Evolutionary conservation across 345 rosid species (phyloP).

Genomic region (Garcia nutans): DNA sequence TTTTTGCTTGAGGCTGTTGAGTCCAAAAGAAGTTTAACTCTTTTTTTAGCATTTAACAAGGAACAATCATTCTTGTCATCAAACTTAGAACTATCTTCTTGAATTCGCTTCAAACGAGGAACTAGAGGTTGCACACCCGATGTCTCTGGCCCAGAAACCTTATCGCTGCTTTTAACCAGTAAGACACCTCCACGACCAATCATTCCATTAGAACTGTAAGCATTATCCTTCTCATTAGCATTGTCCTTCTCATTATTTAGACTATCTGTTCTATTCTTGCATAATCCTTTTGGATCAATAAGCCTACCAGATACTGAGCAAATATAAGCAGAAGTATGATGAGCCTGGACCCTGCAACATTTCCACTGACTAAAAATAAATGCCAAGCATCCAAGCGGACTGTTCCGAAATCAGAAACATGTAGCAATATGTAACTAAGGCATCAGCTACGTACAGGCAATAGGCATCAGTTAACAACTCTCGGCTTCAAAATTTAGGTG

Average conservation of each 20-base stretch:
- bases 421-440: no score
- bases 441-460: no score
- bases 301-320: slow-evolving; percentile 28
- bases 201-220: slow-evolving; percentile 21
- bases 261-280: slow-evolving; percentile 20
- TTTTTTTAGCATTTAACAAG: slow-evolving; percentile 48
- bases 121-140: slow-evolving; percentile 57
- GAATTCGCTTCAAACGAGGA: slow-evolving; percentile 67
- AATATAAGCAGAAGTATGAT: slow-evolving; percentile 19
- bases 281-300: slow-evolving; percentile 14
- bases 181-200: slow-evolving; percentile 22
- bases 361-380: not conserved
- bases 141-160: slow-evolving; percentile 67
- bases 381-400: not conserved
- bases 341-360: slow-evolving; percentile 42
- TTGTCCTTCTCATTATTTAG: slow-evolving; percentile 30
- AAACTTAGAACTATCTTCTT: slow-evolving; percentile 41
- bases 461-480: no score
- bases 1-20: slow-evolving; percentile 37
- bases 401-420: not conserved
- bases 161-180: slow-evolving; percentile 30
- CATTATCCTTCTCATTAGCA: slow-evolving; percentile 30
- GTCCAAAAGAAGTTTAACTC: slow-evolving; percentile 51
- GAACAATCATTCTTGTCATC: slow-evolving; percentile 33
- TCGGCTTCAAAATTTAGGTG: not conserved